These are phyloP conservation scores for Piper betle DNA, from an alignment of 164 flowering plant species.

Conservation along the genomic window DNA sequence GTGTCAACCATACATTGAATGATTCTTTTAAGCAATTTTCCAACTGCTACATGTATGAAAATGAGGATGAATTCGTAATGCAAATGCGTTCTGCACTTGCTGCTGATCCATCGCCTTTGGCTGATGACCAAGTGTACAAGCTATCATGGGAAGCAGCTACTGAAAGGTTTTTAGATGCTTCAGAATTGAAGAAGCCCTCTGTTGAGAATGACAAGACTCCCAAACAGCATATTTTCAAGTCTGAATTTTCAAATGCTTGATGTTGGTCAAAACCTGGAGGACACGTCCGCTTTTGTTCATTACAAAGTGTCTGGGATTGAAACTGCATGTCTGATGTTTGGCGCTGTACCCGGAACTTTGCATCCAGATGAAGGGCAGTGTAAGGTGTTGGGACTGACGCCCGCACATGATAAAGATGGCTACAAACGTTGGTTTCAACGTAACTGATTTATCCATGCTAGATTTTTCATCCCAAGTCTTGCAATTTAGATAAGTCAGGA, in stretches of 20 bases:
- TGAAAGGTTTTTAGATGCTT: conserved; percentile 22
- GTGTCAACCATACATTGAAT: conserved; percentile 85
- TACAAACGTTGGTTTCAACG: background rate
- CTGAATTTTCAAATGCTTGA: too few relatives aligned
- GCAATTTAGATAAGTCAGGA: too few relatives aligned
- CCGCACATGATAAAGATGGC: background rate
- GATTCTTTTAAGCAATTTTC: conserved; percentile 87
- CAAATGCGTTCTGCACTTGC: conserved; percentile 71
- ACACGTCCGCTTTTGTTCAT: conserved; percentile 65
- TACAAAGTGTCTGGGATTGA: conserved; percentile 49
- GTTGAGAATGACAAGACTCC: too few relatives aligned
- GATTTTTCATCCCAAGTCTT: too few relatives aligned
- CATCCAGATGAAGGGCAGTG: conserved; percentile 68
- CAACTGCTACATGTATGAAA: conserved; percentile 65
- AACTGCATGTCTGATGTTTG: conserved; percentile 41
- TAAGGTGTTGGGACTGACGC: conserved; percentile 53
- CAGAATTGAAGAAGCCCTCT: too few relatives aligned
- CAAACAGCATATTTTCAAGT: too few relatives aligned
- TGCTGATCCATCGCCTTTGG: conserved; percentile 38
- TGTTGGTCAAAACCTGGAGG: conserved; percentile 30
- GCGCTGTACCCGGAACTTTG: conserved; percentile 62
- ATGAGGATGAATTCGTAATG: conserved; percentile 95
- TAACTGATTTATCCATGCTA: background rate
- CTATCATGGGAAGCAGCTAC: conserved; percentile 35
- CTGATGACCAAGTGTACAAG: too few relatives aligned